Evolutionary conservation across 306 rosid species (phyloP), one percentile per base, ranked within the genome.

Genomic region (Sechiopsis laciniata): DNA sequence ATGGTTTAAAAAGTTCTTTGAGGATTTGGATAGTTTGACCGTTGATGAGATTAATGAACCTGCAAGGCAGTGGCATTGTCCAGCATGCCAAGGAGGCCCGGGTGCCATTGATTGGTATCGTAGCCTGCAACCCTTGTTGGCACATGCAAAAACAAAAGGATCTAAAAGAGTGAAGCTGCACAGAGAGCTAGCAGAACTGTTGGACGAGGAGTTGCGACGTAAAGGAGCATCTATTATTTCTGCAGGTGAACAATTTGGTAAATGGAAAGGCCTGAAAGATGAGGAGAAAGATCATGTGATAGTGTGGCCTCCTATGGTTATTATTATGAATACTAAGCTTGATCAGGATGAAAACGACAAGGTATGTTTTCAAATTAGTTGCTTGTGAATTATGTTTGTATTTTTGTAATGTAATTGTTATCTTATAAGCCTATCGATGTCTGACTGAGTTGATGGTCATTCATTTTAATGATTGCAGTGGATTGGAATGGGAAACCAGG

Each of bases 231-330:
- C 94, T 22, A 82, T 89, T 65, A 56, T 82, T 72, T 86, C 95
- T 37, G 79, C 90, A 14, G 97, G 96, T 32, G 97, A 89, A 82
- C 74, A 60, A 10, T 89, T 85, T 80, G 97, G 95, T 5, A 87
- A 83, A 76, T 91, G 97, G 97, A 85, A 88, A 78, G 97, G 94
- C 52, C 77, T 91, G 54, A 81, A 77, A 42, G 83, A 63, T 59
- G 89, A 80, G 19, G 97, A 86, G 42, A 88, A 84, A 65, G 96
- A 91, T 68, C 90, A 81, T 29, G 94, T 86, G 15, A 89, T 91
- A 24, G 84, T 91, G 64, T 91, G 97, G 97, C 97, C 97, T 73
- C 97, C 97, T 0, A 89, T 87, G 89, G 96, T 87, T 32, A 8
- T 89, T 42, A 79, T 91, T 73, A 87, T 82, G 86, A 91, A 91